These are phyloP conservation scores for Isatis tinctoria DNA, from an alignment of 345 rosid species.

Conservation along the genomic window DNA sequence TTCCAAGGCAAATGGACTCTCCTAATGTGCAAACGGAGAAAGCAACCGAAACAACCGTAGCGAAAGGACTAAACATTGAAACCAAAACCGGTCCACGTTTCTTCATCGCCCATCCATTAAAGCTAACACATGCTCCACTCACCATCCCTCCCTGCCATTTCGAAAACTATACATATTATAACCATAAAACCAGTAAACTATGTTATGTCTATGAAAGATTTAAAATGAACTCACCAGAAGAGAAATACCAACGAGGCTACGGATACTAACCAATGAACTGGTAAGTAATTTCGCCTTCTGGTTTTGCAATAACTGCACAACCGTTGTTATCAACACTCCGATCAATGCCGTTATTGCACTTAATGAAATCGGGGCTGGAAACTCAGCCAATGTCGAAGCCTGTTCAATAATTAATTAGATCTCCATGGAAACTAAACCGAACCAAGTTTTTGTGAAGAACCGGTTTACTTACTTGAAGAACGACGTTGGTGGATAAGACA, in stretches of 20 bases:
- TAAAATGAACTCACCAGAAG: constrained; percentile 42
- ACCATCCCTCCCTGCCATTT: constrained; percentile 50
- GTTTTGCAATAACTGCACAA: constrained; percentile 43
- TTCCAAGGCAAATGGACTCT: constrained; percentile 57
- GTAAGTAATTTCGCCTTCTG: constrained; percentile 29
- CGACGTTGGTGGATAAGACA: constrained; percentile 55
- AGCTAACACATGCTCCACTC: constrained; percentile 70
- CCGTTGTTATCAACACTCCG: constrained; percentile 57
- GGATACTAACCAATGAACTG: constrained; percentile 37
- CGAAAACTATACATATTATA: not conserved
- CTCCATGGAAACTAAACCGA: not conserved
- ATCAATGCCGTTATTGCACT: constrained; percentile 68
- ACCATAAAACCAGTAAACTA: not conserved
- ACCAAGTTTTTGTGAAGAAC: not conserved
- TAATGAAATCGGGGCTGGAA: constrained; percentile 89
- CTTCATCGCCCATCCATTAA: constrained; percentile 93
- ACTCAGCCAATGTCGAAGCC: constrained; percentile 66
- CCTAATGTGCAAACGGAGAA: constrained; percentile 59
- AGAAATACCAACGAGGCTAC: constrained; percentile 45
- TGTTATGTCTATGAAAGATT: not conserved
- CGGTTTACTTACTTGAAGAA: constrained; percentile 56
- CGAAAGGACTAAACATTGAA: constrained; percentile 81
- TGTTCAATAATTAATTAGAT: no score
- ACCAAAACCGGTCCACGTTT: constrained; percentile 86
- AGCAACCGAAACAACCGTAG: constrained; percentile 56